A percentile compares a stretch with the other conserved stretches of the same genome.
These are phyloP conservation scores for barley (Hordeum vulgare) DNA, from an alignment of 176 grass and related monocot genomes.

Conservation along the genomic window DNA sequence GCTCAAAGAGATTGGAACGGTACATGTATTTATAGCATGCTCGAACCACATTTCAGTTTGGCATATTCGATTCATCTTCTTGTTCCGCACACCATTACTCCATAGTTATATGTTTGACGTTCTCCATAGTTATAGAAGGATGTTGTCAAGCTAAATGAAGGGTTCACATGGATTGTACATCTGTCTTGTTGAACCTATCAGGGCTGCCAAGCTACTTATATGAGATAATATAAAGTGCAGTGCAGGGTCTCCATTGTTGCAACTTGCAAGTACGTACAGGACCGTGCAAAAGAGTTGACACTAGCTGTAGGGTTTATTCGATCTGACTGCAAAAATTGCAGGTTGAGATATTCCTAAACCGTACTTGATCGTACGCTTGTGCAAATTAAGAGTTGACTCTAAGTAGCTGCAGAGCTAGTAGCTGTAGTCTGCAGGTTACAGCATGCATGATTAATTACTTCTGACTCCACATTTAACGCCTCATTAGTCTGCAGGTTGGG, in stretches of 20 bases:
- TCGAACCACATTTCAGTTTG: not conserved
- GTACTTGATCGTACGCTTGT: not conserved
- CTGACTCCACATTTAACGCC: no score
- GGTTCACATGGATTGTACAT: not conserved
- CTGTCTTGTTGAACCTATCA: constrained; percentile 17
- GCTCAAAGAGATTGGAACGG: not conserved
- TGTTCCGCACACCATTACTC: not conserved
- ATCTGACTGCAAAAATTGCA: not conserved
- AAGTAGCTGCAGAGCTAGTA: not conserved
- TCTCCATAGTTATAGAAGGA: no score
- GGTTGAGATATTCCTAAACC: not conserved
- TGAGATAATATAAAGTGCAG: not conserved
- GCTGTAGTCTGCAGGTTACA: not conserved
- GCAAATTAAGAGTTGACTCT: not conserved
- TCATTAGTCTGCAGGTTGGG: no score
- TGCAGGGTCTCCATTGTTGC: not conserved
- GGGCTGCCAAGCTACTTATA: not conserved
- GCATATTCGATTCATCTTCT: not conserved
- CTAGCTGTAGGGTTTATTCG: not conserved
- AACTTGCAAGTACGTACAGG: not conserved
- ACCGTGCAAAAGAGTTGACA: not conserved
- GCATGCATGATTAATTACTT: no score
- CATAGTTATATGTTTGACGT: not conserved
- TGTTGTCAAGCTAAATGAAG: not conserved
- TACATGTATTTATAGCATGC: not conserved